A percentile compares a stretch with the other conserved stretches of the same genome.
Conservation (phyloP, 192 early-diverging fungal species). For the Coemansia sp. region DNA sequence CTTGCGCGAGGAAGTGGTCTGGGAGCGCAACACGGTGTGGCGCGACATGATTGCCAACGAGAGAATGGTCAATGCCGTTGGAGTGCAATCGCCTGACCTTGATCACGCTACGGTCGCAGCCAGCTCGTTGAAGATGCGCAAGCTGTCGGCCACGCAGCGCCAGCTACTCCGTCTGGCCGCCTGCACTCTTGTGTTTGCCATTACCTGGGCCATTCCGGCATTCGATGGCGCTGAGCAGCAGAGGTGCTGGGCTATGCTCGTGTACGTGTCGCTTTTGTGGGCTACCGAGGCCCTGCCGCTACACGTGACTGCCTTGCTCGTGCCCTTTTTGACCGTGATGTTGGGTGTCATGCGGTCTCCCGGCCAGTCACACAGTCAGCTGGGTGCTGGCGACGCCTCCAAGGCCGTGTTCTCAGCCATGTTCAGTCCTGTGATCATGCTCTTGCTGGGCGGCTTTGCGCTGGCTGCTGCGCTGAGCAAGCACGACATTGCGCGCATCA, state of each 20-base stretch:
- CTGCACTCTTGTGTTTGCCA: slow-evolving; percentile 63
- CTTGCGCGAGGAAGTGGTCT: slow-evolving; percentile 88
- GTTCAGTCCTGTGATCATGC: slow-evolving; percentile 96
- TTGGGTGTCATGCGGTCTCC: slow-evolving; percentile 80
- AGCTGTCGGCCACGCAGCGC: slow-evolving; percentile 54
- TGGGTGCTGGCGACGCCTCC: slow-evolving; percentile 75
- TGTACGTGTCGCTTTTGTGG: slow-evolving; percentile 91
- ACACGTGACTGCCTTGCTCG: slow-evolving; percentile 86
- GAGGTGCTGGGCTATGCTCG: slow-evolving; percentile 89
- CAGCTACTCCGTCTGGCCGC: slow-evolving; percentile 53
- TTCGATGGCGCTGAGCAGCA: slow-evolving; percentile 78
- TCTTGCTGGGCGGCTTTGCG: slow-evolving; percentile 92
- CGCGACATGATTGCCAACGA: slow-evolving; percentile 94
- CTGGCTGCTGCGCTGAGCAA: slow-evolving; percentile 94
- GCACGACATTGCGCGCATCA: slow-evolving; percentile 89
- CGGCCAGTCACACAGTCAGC: slow-evolving; percentile 35
- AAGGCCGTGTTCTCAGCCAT: slow-evolving; percentile 88
- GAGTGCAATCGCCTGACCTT: slow-evolving; percentile 59
- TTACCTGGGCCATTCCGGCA: slow-evolving; percentile 60
- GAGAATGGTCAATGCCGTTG: slow-evolving; percentile 73
- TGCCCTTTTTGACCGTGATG: slow-evolving; percentile 84
- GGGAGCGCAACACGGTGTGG: slow-evolving; percentile 98
- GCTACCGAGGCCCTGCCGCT: slow-evolving; percentile 92
- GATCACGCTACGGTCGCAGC: slow-evolving; percentile 16
- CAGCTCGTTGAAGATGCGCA: slow-evolving; percentile 54